Evolutionary conservation across 306 rosid species (phyloP).

Genomic region (Lotus japonicus): DNA sequence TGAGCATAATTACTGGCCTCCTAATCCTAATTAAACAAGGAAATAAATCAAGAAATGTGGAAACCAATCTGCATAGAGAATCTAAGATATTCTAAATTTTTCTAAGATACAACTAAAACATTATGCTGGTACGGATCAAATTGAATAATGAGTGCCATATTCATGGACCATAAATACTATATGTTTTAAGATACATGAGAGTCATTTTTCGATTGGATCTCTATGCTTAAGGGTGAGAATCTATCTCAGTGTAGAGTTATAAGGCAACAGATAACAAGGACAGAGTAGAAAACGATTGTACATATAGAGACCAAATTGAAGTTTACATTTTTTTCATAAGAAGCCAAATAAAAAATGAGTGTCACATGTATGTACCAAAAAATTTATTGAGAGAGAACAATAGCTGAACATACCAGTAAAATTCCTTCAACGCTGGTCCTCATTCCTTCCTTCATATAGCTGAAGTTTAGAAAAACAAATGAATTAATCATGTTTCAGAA

Average conservation of each 20-base stretch:
- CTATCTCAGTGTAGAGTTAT: not conserved
- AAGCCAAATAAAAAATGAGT: not conserved
- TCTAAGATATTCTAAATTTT: too few relatives aligned
- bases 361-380: not conserved
- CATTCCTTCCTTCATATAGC: constrained; percentile 98
- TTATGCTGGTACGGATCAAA: too few relatives aligned
- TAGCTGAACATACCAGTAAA: constrained; percentile 53
- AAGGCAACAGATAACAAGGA: not conserved
- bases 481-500: not conserved
- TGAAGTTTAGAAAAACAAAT: constrained; percentile 32
- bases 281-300: not conserved
- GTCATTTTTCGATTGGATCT: too few relatives aligned
- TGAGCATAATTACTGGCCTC: too few relatives aligned
- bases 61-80: too few relatives aligned
- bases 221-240: not conserved
- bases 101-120: too few relatives aligned
- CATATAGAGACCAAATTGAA: not conserved
- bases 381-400: not conserved
- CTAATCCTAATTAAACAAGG: too few relatives aligned
- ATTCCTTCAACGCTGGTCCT: constrained; percentile 96
- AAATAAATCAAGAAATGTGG: too few relatives aligned
- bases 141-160: too few relatives aligned
- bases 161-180: too few relatives aligned
- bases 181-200: not conserved
- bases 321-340: not conserved